These are phyloP conservation scores for Tolypocladium sp. DNA, from an alignment of 2,329 filamentous ascomycete genomes.

Conservation along the genomic window DNA sequence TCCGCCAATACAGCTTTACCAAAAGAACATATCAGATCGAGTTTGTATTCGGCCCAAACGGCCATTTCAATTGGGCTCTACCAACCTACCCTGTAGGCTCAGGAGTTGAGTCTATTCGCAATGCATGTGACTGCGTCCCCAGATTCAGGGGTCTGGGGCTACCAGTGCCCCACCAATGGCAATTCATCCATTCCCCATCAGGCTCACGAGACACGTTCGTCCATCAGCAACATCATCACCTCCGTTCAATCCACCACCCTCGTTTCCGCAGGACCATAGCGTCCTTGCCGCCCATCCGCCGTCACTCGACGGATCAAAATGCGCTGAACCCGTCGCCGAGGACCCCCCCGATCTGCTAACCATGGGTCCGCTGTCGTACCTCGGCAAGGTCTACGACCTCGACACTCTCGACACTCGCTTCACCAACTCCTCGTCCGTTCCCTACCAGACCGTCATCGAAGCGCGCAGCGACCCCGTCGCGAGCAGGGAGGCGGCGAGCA, in stretches of 20 bases:
- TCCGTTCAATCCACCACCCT: not conserved
- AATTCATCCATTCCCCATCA: not conserved
- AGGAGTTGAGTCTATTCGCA: too few species aligned
- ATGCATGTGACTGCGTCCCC: not conserved
- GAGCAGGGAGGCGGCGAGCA: constrained; percentile 19
- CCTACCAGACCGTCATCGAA: constrained; percentile 52
- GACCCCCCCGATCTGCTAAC: not conserved
- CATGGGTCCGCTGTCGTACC: constrained; percentile 32
- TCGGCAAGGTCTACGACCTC: constrained; percentile 51
- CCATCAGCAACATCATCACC: not conserved
- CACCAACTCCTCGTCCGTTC: constrained; percentile 58
- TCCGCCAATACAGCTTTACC: too few species aligned
- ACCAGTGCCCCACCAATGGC: not conserved
- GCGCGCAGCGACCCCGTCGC: constrained; percentile 32
- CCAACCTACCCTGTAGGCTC: too few species aligned
- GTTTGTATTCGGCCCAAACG: too few species aligned
- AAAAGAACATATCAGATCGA: too few species aligned
- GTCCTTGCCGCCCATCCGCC: not conserved
- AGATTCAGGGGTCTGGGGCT: not conserved
- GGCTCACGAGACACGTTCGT: not conserved
- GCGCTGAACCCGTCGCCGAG: not conserved
- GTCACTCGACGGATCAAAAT: not conserved
- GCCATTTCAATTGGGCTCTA: too few species aligned
- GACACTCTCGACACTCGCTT: constrained; percentile 56
- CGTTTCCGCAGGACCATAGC: not conserved